A percentile compares a stretch with the other conserved stretches of the same genome.
Conservation (phyloP, 306 rosid genomes). For the Canavalia ensiformis region DNA sequence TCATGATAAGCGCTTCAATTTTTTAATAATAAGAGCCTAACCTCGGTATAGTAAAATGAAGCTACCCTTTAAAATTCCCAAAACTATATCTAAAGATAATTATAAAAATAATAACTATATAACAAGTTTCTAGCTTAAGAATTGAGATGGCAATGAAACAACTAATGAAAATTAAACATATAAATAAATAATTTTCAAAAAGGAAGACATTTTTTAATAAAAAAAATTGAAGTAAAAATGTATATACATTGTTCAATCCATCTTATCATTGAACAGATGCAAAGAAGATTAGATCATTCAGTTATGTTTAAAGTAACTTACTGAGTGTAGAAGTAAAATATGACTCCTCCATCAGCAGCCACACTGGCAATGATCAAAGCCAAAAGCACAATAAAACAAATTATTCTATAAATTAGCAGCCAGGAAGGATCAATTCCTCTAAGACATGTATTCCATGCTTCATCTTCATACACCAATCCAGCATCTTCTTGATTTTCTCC, state of each 20-base stretch:
- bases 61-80: background rate
- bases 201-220: background rate
- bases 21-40: background rate
- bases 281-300: background rate
- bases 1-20: background rate
- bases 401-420: constrained; percentile 74
- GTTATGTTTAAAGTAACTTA: constrained; percentile 56
- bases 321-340: constrained; percentile 89
- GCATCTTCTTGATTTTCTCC: constrained; percentile 53
- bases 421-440: constrained; percentile 77
- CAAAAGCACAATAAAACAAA: constrained; percentile 71
- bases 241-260: background rate
- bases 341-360: constrained; percentile 64
- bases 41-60: background rate
- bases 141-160: constrained; percentile 10
- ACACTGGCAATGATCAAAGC: constrained; percentile 64
- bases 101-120: background rate
- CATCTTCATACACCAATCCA: constrained; percentile 69
- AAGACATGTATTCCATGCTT: constrained; percentile 78
- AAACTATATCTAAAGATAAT: constrained; percentile 7
- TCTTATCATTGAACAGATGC: constrained; percentile 3
- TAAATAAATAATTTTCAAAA: background rate
- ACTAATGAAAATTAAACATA: background rate
- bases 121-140: constrained; percentile 6
- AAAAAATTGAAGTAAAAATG: background rate